Base-by-base conservation (phyloP, 2,329 filamentous ascomycete genomes). In the Talaromyces pinophilus region DNA sequence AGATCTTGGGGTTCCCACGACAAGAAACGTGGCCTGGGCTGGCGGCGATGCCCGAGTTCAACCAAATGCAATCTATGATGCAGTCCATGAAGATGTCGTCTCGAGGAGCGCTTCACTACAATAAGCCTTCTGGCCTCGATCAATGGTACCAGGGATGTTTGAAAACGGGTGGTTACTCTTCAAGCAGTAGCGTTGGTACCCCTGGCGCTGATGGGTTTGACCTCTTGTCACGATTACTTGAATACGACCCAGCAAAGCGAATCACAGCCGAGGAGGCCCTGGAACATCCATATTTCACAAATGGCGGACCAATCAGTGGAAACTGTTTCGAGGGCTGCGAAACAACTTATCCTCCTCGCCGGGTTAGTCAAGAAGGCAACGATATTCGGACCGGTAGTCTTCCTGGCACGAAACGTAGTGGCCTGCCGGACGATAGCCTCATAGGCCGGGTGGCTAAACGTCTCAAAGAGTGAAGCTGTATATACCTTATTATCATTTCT, bases 311-410 rank as follows among this genome's bases (percentile, higher is more conserved):
- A 67, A 87, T 95, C 19, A 90, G 86, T 48, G 85, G 88, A 46
- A 95, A 96, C 75, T 97, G 93, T 75, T 99, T 99, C 71, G 92
- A 97, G 73, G 93, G 93, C 0, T 85, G 93, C 62, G 92, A 92
- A 78, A 88, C 88, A 69, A 92, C 95, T 73, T 99, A 99, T 77
- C 95, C 95, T 0, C 89, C 93, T 74, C 86, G 95, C 7, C 87
- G 94, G 59, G 93, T 99, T 48, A 97, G 91, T 72, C 90, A 96
- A 72, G 95, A 99, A 74, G 93, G 97, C 76, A 96, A 97, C 72
- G 95, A 98, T 78, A 97, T 98, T 65, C 85, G 92, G n/a, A 93
- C 92, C 0, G 89, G 90, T 52, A 96, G 92, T 77, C 79, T 97
- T 42, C 92, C 94, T 0, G 95, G 94, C 0, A 97, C 93, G 0